Conservation (phyloP, 306 rosid genomes). For the Luffa acutangula region DNA sequence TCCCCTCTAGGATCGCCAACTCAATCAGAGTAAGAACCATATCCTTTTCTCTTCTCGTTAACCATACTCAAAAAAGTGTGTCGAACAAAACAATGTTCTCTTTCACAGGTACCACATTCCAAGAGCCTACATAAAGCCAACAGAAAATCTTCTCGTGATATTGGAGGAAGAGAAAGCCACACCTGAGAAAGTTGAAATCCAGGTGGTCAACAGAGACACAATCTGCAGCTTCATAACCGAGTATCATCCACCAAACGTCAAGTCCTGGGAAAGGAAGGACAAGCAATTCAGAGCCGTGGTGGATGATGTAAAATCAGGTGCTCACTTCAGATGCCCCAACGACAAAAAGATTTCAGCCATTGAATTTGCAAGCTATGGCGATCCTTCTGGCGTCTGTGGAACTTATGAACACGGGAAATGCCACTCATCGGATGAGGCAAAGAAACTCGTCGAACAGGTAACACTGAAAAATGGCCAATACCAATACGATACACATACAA, state of each 20-base stretch:
- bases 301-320: constrained; percentile 6
- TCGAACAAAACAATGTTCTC: not conserved
- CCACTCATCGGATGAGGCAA: constrained; percentile 6
- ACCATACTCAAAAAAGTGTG: not conserved
- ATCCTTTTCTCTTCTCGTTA: not conserved
- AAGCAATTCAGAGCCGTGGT: constrained; percentile 13
- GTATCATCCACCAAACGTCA: constrained; percentile 44
- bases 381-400: constrained; percentile 61
- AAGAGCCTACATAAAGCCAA: constrained; percentile 39
- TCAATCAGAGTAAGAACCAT: constrained; percentile 44
- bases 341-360: constrained; percentile 30
- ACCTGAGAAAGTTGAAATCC: constrained; percentile 43
- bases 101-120: constrained; percentile 72
- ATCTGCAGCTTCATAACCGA: constrained; percentile 45
- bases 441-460: constrained; percentile 37
- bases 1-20: constrained; percentile 43
- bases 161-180: constrained; percentile 47
- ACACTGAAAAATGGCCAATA: not conserved
- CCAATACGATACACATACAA: not conserved
- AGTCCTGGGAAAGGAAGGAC: constrained; percentile 34
- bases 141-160: constrained; percentile 47
- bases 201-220: constrained; percentile 51
- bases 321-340: constrained; percentile 32
- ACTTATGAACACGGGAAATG: constrained; percentile 30
- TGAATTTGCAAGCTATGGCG: constrained; percentile 74